Evolutionary conservation across 176 grass and related monocot genomes (phyloP).

Genomic region (sorghum (Sorghum bicolor)): Sorghum_bicolor_NCBIv3 NC_012878.2:55461001-55461500

Average conservation of each 20-base stretch:
- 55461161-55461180: not conserved
- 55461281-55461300: too few relatives aligned
- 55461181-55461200: not conserved
- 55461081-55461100: not conserved
- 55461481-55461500: not conserved
- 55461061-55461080: not conserved
- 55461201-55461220: not conserved
- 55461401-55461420: too few relatives aligned
- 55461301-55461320: too few relatives aligned
- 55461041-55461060: not conserved
- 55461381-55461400: too few relatives aligned
- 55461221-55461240: not conserved
- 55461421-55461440: too few relatives aligned
- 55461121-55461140: not conserved
- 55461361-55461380: too few relatives aligned
- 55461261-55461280: too few relatives aligned
- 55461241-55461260: not conserved
- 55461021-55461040: not conserved
- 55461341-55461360: too few relatives aligned
- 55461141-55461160: not conserved
- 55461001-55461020: not conserved
- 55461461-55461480: too few relatives aligned
- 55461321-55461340: too few relatives aligned
- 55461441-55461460: not conserved
- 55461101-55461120: not conserved